These are phyloP conservation scores for Decorospora gaudefroyi DNA, from an alignment of 2,329 filamentous ascomycete species.

Conservation along the genomic window DNA sequence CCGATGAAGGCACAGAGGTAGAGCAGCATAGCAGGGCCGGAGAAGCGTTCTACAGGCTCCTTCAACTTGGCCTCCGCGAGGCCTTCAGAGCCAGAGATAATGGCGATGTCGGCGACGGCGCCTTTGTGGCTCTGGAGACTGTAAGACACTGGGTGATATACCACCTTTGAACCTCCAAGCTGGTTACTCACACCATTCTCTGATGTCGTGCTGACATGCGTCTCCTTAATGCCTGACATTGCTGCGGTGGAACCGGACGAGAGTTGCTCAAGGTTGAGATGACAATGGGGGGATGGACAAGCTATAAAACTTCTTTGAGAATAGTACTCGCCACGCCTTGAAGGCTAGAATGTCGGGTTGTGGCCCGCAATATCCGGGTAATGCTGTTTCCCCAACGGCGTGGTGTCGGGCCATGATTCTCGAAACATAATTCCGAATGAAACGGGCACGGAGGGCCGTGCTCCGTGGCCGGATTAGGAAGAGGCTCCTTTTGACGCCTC, in stretches of 20 bases:
- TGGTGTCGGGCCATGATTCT: conserved; percentile 16
- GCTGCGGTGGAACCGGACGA: conserved; percentile 10
- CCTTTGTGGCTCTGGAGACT: conserved; percentile 16
- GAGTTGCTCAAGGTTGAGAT: conserved; percentile 15
- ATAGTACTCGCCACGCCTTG: conserved; percentile 2
- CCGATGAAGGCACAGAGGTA: conserved; percentile 35
- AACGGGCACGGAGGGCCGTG: conserved; percentile 5
- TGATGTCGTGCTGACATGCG: conserved; percentile 16
- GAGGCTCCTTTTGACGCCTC: conserved; percentile 7
- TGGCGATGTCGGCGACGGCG: conserved; percentile 47
- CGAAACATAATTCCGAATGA: conserved; percentile 12
- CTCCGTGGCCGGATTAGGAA: conserved; percentile 11
- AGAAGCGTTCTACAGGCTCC: conserved; percentile 51
- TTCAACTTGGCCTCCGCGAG: conserved; percentile 61
- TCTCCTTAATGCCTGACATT: conserved; percentile 25
- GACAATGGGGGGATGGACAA: conserved; percentile 8
- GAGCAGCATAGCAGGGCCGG: conserved; percentile 25
- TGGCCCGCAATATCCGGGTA: conserved; percentile 24
- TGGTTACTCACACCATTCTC: conserved; percentile 21
- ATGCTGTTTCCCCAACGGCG: conserved; percentile 12
- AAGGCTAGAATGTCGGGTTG: conserved; percentile 7
- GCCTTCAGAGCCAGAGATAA: conserved; percentile 58
- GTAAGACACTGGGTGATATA: too few species aligned
- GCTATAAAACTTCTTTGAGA: conserved; percentile 21
- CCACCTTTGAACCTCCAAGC: background rate